Evolutionary conservation across 495 filamentous ascomycete species (phyloP).

Genomic region (Podospora pseudoanserina): DNA sequence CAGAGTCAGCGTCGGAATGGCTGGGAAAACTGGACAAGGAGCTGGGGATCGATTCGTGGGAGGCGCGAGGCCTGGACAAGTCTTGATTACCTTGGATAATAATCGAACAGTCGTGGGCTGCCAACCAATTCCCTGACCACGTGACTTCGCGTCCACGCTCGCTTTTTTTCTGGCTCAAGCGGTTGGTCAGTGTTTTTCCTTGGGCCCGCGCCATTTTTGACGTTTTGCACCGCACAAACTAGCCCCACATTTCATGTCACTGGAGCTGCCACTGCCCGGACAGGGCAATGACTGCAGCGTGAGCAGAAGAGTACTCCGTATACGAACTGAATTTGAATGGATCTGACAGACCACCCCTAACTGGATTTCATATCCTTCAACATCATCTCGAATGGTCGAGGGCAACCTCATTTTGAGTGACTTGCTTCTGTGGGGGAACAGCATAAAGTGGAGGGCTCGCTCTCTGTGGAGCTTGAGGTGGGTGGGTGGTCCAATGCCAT

Average conservation of each 20-base stretch:
- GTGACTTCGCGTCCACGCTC: conserved; percentile 26
- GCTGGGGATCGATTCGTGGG: conserved; percentile 6
- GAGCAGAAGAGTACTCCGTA: too few relatives aligned
- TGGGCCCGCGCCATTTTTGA: conserved; percentile 15
- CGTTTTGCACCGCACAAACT: not conserved
- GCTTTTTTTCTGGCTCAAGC: conserved; percentile 7
- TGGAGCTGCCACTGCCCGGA: not conserved
- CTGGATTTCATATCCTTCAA: too few relatives aligned
- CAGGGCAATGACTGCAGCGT: too few relatives aligned
- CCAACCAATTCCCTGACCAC: conserved; percentile 14
- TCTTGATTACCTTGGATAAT: too few relatives aligned
- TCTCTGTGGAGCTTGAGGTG: not conserved
- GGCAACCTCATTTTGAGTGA: not conserved
- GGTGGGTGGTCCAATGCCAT: not conserved
- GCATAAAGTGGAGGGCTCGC: not conserved
- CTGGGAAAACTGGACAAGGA: conserved; percentile 14
- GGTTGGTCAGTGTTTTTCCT: conserved; percentile 11
- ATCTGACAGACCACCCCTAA: too few relatives aligned
- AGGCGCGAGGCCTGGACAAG: not conserved
- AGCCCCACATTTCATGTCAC: conserved; percentile 4
- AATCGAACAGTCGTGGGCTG: not conserved
- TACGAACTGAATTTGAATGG: too few relatives aligned
- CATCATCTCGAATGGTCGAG: too few relatives aligned
- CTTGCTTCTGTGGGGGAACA: not conserved
- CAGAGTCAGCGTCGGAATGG: not conserved